phyloP scores from a whole-genome alignment of 2,329 filamentous ascomycete genomes.

The Akanthomyces muscarius region DNA sequence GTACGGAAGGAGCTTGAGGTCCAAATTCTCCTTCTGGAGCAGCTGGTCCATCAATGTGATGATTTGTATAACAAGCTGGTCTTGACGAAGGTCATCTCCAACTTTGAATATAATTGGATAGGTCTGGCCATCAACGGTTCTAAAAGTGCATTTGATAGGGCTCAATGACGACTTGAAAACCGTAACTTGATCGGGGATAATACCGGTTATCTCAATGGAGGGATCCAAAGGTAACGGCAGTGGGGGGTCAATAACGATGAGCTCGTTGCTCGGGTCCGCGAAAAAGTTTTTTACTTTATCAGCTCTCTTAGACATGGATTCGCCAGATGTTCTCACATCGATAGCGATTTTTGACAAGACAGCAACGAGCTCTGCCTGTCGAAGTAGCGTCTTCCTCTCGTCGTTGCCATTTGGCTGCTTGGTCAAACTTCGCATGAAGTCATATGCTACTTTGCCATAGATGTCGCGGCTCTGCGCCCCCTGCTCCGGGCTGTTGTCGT shows the following conservation, averaged over 20 bases:
- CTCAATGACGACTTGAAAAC: conserved; percentile 96
- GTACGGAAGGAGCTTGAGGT: conserved; percentile 92
- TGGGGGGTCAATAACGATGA: conserved; percentile 77
- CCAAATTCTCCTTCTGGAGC: conserved; percentile 90
- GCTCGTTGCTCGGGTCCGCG: conserved; percentile 84
- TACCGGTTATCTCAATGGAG: conserved; percentile 70
- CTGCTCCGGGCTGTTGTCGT: conserved; percentile 75
- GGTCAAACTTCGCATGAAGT: conserved; percentile 89
- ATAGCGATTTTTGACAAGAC: conserved; percentile 84
- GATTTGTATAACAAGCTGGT: conserved; percentile 94
- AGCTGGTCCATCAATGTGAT: conserved; percentile 97
- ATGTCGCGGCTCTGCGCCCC: conserved; percentile 72
- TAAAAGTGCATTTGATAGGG: conserved; percentile 88
- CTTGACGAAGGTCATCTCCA: conserved; percentile 91
- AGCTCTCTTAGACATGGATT: conserved; percentile 74
- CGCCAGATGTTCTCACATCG: conserved; percentile 77
- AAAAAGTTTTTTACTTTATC: conserved; percentile 82
- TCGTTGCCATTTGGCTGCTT: conserved; percentile 66
- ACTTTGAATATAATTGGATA: conserved; percentile 98
- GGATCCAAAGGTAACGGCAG: conserved; percentile 87
- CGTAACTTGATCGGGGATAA: conserved; percentile 76
- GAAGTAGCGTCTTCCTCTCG: conserved; percentile 69
- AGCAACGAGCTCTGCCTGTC: conserved; percentile 86
- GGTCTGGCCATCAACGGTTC: conserved; percentile 67
- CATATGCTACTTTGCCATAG: conserved; percentile 89